Evolutionary conservation across 768 basidiomycete species (phyloP), one percentile per base, ranked within the genome.

Genomic region (Lactifluus piperatus): DNA sequence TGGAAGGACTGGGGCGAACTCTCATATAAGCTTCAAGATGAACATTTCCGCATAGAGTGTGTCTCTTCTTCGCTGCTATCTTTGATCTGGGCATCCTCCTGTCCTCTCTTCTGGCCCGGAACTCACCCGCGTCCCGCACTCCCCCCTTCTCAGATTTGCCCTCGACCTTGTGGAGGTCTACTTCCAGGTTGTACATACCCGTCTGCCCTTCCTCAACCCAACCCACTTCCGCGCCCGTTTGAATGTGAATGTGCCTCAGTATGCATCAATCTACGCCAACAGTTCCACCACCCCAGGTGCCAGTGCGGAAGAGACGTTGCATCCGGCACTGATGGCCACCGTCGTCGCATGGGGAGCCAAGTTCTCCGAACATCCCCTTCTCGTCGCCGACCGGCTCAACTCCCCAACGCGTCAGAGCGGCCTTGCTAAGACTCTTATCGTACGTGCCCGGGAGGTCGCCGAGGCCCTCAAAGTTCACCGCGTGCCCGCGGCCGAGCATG

Each of bases 161-260:
- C 82, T 88, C 53, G 93, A 97, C 73, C 85, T 97, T 54, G 85
- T 95, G 68, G 92, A 97, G 73, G 91, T 94, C 46, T 97, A 86
- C 74, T 94, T 95, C 70, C 91, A 94, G 71, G 89, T 90, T 60
- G 88, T 91, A 41, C 92, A 94, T 71, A 86, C 88, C 26, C 85
- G 94, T 56, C 77, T 91, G 58, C 92, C 94, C 51, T 81, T 94
- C 51, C 82, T 94, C 70, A 89, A 92, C 73, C 90, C 91, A 58
- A 74, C 80, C 26, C 82, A 85, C 65, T 91, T 94, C 71, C 87
- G 90, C 58, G 78, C 77, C 44, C 84, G 86, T 18, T 79, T 94
- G 56, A 54, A 56, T 55, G 58, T 64, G 50, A 48, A 63, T 39
- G 54, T 58, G 8, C 58, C 63, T 34, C 63, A 68, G 64, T 64